Evolutionary conservation across 176 grass and related monocot genomes (phyloP), one percentile per base, ranked within the genome.

Genomic region (Eragrostis nindensis): DNA sequence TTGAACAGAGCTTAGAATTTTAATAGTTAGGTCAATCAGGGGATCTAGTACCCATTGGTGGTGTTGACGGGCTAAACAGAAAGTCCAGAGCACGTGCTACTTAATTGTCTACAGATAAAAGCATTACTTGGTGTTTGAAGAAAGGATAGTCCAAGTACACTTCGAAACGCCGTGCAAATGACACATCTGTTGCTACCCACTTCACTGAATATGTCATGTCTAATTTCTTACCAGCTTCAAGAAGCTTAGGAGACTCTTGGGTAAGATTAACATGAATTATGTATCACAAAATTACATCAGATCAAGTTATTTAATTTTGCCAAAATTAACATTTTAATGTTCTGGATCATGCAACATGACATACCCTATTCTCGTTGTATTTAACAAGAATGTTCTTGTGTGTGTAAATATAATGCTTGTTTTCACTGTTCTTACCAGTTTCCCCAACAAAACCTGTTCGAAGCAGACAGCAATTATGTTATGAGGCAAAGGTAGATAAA

Each of bases 211-310:
- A 98, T 27, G 92, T 91, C 92, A 98, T 86, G 22, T 93, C 86
- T 77, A 98, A 71, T 54, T 57, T 91, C 71, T 95, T 98, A 27
- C 86, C 90, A 70, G 41, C 77, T 84, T 98, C 95, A 77, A 98
- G 81, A 59, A 91, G 90, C 77, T 98, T 98, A 73, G 95, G 90
- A 62, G 75, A 86, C 62, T 95, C 95, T 98, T 94, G 95, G 68
- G 95, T 95, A 22, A 98, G 92, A 89, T 94, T 98, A 66, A 95
- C 95, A 89, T 98, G 95, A 87, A 97, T 97, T 87, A 97, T 94
- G 92, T 97, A 88, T 70, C 84, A 80, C 8, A 63, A 85, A 62
- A 18, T 46, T 2, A 26, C 55, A 72, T 45, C 19, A 93, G 41
- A 65, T 55, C 26, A 57, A 71, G 22, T 67, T 84, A 80, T 42